Base-by-base conservation (phyloP, 1,284 basidiomycete species). In the Tilletia indica region DNA sequence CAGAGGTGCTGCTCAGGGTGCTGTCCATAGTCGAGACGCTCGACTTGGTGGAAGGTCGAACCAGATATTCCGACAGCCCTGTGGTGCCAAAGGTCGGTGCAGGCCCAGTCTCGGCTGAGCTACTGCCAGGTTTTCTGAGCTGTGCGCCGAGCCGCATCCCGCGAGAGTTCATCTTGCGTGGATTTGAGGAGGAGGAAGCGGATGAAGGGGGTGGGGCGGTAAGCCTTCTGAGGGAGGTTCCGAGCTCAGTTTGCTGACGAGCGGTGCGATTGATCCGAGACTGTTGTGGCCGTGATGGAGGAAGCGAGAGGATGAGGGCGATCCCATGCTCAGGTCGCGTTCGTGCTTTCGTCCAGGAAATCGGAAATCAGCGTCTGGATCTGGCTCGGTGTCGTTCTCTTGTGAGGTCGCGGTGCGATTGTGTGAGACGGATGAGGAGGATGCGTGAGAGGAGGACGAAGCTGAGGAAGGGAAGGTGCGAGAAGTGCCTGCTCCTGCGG, bases 151-250 rank as follows among this genome's bases (percentile, higher is more conserved):
- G 42, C 3, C 66, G 42, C 45, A 47, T 48, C 12, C 66, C 66
- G 66, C 66, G 66, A 31, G 66, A 48, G 66, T 67, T 67, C 38
- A 42, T 42, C 45, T 67, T 67, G 21, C 66, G 66, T 38, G 61
- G 34, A 6, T 11, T 39, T 34, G 34, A 12, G 31, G 61, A 19
- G 61, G 16, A 16, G 8, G 36, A 19, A 64, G 25, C 25, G 25
- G 25, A 31, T 31, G 42, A 45, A 8, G 42, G 56, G 12, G 61
- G 36, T 36, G 61, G 56, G 56, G 56, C 56, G 56, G 25, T 31
- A 58, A 25, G 34, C 11, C 56, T 34, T 58, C 11, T 25, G 56
- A 58, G 34, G 21, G 56, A 34, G 56, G 21, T 12, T 58, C 25
- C 21, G 56, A 58, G 12, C 21, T 31, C n/a, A 58, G 42, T 45